Conservation (phyloP, 805 yeast genomes). For the Spathaspora hagerdaliae region DNA sequence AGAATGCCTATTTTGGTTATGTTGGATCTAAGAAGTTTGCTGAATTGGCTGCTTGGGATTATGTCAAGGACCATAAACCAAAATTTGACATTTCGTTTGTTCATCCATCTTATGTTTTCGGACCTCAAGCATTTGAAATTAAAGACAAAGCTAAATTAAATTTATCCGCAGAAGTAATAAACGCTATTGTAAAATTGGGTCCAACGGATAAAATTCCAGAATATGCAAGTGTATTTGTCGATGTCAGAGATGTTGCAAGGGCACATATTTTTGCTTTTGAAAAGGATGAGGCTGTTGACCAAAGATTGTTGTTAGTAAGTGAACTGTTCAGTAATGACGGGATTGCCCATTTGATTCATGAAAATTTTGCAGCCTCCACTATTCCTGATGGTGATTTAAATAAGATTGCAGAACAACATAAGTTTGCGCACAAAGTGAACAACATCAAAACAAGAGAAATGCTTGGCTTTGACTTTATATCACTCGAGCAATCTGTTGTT, state of each 20-base stretch:
- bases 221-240: slow-evolving; percentile 21
- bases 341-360: slow-evolving; percentile 16
- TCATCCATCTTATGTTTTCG: slow-evolving; percentile 19
- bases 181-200: too few species aligned
- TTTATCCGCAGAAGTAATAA: too few species aligned
- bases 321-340: too few species aligned
- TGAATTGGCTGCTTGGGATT: too few species aligned
- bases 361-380: slow-evolving; percentile 36
- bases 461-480: too few species aligned
- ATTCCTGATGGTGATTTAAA: slow-evolving; percentile 42
- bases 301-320: too few species aligned
- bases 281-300: slow-evolving; percentile 16
- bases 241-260: too few species aligned
- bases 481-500: too few species aligned
- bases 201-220: slow-evolving; percentile 20
- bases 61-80: too few species aligned
- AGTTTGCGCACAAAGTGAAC: slow-evolving; percentile 20
- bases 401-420: slow-evolving; percentile 14
- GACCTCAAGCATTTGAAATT: slow-evolving; percentile 31
- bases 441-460: too few species aligned
- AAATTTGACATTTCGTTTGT: slow-evolving; percentile 25
- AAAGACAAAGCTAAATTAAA: slow-evolving; percentile 24
- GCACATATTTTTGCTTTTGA: slow-evolving; percentile 54
- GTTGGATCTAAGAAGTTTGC: slow-evolving; percentile 62
- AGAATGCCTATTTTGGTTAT: slow-evolving; percentile 41